Evolutionary conservation across 495 filamentous ascomycete species (phyloP).

Genomic region (Aspergillus diversus): DNA sequence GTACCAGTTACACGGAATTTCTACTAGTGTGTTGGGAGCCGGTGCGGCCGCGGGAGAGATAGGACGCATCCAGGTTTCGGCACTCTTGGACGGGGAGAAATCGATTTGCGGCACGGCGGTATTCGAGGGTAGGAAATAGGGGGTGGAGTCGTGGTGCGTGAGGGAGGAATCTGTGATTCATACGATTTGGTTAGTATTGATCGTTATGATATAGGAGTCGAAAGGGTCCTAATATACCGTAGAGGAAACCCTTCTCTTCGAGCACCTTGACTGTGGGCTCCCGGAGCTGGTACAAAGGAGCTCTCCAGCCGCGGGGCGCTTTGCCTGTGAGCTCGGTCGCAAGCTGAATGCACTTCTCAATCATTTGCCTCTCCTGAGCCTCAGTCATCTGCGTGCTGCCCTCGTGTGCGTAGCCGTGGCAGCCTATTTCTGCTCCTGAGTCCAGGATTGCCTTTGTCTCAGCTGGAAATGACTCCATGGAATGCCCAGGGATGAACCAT

Average conservation of each 20-base stretch:
- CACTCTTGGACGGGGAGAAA: conserved; percentile 38
- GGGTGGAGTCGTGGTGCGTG: conserved; percentile 47
- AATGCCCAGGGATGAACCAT: conserved; percentile 69
- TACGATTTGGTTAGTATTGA: background rate
- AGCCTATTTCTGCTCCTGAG: conserved; percentile 59
- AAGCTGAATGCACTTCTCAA: conserved; percentile 56
- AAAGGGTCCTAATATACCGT: conserved; percentile 34
- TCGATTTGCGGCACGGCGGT: conserved; percentile 44
- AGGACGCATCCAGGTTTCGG: conserved; percentile 55
- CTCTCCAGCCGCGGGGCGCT: conserved; percentile 59
- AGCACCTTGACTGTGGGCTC: conserved; percentile 58
- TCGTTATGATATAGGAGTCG: too few relatives aligned
- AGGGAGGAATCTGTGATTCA: conserved; percentile 5
- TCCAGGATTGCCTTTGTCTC: conserved; percentile 56
- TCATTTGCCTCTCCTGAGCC: conserved; percentile 60
- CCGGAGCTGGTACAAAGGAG: conserved; percentile 60
- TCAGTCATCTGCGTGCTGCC: conserved; percentile 58
- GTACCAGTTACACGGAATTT: conserved; percentile 53
- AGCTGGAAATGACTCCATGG: conserved; percentile 61
- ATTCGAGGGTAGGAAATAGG: conserved; percentile 42
- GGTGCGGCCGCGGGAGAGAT: conserved; percentile 28
- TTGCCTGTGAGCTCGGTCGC: conserved; percentile 53
- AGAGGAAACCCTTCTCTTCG: conserved; percentile 59
- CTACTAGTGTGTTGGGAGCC: conserved; percentile 38
- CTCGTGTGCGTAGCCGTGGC: conserved; percentile 61